Conservation (phyloP, 495 filamentous ascomycete genomes). For the Aspergillus bertholletiae region DNA sequence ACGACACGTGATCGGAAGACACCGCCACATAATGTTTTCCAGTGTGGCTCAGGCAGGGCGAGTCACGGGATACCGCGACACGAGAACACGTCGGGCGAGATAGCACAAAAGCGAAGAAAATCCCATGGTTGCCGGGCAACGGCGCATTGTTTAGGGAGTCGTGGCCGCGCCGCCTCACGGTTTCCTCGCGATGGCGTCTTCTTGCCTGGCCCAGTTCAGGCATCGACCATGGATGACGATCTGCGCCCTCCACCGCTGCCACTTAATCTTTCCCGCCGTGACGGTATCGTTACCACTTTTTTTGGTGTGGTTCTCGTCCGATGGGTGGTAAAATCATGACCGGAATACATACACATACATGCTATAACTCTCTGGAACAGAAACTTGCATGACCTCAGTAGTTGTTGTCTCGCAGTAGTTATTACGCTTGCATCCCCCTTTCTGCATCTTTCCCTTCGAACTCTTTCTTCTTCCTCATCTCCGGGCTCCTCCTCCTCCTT, state of each 20-base stretch:
- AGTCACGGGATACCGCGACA: conserved; percentile 17
- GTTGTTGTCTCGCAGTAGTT: background rate
- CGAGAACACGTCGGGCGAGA: conserved; percentile 7
- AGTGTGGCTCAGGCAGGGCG: conserved; percentile 5
- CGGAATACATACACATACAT: conserved; percentile 1
- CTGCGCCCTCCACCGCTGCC: conserved; percentile 3
- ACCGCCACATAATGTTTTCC: conserved; percentile 14
- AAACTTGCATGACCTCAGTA: background rate
- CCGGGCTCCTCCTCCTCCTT: background rate
- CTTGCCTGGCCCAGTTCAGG: conserved; percentile 17
- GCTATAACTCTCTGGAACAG: background rate
- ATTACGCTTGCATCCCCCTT: background rate
- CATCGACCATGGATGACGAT: conserved; percentile 14
- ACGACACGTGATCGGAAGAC: conserved; percentile 7
- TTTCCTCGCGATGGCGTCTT: conserved; percentile 20
- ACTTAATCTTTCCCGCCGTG: conserved; percentile 7
- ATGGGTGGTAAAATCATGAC: background rate
- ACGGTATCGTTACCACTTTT: conserved; percentile 22
- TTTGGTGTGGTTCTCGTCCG: background rate
- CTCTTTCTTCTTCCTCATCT: background rate
- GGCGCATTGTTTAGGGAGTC: conserved; percentile 12
- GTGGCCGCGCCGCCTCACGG: conserved; percentile 16
- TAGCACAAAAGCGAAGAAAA: conserved; percentile 3
- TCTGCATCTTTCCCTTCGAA: conserved; percentile 1
- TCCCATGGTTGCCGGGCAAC: conserved; percentile 20